Evolutionary conservation across 306 rosid genomes (phyloP).

Genomic region (Begonia peltatifolia): DNA sequence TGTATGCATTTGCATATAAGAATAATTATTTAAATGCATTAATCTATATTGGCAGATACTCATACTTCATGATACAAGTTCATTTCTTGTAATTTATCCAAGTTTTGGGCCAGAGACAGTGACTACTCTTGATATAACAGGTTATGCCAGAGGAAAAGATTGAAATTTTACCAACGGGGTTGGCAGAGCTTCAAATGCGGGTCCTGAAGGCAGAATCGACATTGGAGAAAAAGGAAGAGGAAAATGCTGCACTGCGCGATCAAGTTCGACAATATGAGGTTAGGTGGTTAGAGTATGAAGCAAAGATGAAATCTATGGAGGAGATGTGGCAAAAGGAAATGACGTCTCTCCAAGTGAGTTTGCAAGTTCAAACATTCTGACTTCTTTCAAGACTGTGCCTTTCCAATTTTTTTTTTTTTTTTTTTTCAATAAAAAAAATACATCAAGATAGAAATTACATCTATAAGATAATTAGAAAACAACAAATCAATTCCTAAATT

Average conservation of each 20-base stretch:
- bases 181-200: conserved; percentile 58
- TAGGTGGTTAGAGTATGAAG: conserved; percentile 83
- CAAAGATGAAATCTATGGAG: conserved; percentile 89
- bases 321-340: conserved; percentile 92
- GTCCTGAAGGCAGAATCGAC: conserved; percentile 62
- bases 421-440: no score
- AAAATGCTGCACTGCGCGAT: conserved; percentile 67
- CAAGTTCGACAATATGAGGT: conserved; percentile 53
- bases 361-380: conserved; percentile 7
- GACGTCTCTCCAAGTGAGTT: conserved; percentile 89
- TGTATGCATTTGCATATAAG: no score
- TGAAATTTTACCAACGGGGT: conserved; percentile 34
- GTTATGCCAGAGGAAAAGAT: conserved; percentile 20
- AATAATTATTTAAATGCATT: no score
- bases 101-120: no score
- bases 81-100: no score
- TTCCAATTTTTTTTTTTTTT: no score
- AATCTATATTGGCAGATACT: no score
- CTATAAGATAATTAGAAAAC: no score
- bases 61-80: no score
- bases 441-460: not conserved
- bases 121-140: conserved; percentile 17
- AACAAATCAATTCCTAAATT: no score
- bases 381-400: no score
- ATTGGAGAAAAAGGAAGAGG: conserved; percentile 75